phyloP scores from a whole-genome alignment of 2,329 filamentous ascomycete genomes.

The Ophiostoma australiae region DNA sequence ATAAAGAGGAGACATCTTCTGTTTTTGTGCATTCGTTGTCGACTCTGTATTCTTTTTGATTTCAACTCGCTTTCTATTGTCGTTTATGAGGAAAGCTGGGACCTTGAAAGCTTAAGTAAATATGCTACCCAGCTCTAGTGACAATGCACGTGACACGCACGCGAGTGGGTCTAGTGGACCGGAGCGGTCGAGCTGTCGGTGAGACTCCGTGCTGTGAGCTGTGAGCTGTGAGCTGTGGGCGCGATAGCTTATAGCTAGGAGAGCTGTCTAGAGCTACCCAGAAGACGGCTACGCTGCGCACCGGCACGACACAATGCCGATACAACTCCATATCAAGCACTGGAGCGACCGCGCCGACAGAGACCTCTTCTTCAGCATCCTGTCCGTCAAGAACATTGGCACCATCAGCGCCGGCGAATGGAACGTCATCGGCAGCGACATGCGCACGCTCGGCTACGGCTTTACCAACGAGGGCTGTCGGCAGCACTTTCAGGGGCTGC shows the following conservation, averaged over 20 bases:
- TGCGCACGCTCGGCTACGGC: constrained; percentile 55
- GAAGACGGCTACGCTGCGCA: no score
- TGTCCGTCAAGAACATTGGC: constrained; percentile 59
- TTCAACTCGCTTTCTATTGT: no score
- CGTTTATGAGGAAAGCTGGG: no score
- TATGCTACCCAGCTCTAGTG: neutral
- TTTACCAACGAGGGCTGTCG: constrained; percentile 62
- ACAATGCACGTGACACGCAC: neutral
- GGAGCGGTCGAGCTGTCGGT: constrained; percentile 2
- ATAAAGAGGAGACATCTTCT: neutral
- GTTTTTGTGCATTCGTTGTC: neutral
- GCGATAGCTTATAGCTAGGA: neutral
- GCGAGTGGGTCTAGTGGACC: neutral
- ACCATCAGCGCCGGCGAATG: constrained; percentile 59
- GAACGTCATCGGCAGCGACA: constrained; percentile 57
- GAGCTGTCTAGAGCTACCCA: no score
- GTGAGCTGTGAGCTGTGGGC: neutral
- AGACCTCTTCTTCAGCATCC: constrained; percentile 59
- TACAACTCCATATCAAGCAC: constrained; percentile 41
- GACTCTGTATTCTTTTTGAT: no score
- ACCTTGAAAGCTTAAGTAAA: neutral
- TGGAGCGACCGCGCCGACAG: constrained; percentile 59
- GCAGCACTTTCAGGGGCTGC: constrained; percentile 58
- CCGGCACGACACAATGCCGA: neutral
- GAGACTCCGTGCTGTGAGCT: neutral